A percentile compares a stretch with the other conserved stretches of the same genome.
Evolutionary conservation across 495 filamentous ascomycete genomes (phyloP).

Genomic region (Xylaria scruposa): DNA sequence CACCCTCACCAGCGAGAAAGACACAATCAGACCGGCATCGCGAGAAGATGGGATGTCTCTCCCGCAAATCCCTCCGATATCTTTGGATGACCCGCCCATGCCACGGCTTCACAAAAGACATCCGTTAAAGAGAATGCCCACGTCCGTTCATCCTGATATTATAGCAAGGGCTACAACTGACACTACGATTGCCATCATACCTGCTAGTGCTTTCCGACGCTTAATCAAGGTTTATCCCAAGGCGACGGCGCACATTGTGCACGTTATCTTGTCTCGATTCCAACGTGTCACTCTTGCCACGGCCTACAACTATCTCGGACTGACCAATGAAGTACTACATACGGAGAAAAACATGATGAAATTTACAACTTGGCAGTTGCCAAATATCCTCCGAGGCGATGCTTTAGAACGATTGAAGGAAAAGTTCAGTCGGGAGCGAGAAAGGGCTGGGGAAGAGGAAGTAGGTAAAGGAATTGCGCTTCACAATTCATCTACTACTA

Average conservation of each 20-base stretch:
- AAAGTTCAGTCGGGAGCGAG: conserved; percentile 86
- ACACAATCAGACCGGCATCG: conserved; percentile 30
- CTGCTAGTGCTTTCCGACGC: conserved; percentile 91
- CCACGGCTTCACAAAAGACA: conserved; percentile 31
- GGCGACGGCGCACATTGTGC: conserved; percentile 95
- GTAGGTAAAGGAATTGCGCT: conserved; percentile 92
- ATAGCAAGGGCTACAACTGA: conserved; percentile 96
- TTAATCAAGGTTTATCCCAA: conserved; percentile 95
- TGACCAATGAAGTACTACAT: conserved; percentile 87
- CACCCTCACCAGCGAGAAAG: conserved; percentile 28
- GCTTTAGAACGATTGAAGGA: conserved; percentile 88
- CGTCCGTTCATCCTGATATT: conserved; percentile 94
- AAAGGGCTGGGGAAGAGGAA: conserved; percentile 84
- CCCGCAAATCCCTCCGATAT: conserved; percentile 72
- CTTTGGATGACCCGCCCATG: conserved; percentile 62
- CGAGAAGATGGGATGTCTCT: conserved; percentile 34
- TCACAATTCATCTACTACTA: conserved; percentile 71
- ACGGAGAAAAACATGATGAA: conserved; percentile 92
- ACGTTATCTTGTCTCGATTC: conserved; percentile 92
- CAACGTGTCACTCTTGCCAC: conserved; percentile 95
- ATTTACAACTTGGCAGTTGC: conserved; percentile 89
- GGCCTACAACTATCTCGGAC: conserved; percentile 88
- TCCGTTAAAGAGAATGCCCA: conserved; percentile 51
- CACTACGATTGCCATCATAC: conserved; percentile 97
- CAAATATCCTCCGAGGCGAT: conserved; percentile 86